Percentiles rank a stretch among this genome's conserved stretches.
These are phyloP conservation scores for Thalassiosira exigua DNA, from an alignment of 352 stramenopile genomes.

Conservation along the genomic window DNA sequence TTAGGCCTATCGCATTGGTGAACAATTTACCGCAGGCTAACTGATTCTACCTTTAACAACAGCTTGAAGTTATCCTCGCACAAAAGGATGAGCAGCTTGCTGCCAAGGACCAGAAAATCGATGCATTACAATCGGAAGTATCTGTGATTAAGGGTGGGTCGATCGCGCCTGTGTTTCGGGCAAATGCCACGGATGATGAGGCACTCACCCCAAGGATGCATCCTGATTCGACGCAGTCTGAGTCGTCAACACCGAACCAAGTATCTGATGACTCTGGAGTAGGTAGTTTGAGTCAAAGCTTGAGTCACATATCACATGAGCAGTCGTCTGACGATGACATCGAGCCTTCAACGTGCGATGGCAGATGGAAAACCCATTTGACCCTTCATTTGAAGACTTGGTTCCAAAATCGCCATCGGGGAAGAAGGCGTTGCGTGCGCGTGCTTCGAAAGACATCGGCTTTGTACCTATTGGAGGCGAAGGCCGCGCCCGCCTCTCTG, in stretches of 20 bases:
- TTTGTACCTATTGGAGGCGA: constrained; percentile 34
- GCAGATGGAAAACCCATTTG: constrained; percentile 57
- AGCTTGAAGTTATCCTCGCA: constrained; percentile 31
- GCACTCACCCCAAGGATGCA: background rate
- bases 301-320: constrained; percentile 4
- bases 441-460: constrained; percentile 31
- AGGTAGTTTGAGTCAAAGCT: constrained; percentile 20
- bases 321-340: constrained; percentile 17
- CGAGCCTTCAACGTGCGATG: background rate
- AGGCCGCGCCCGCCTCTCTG: background rate
- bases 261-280: constrained; percentile 44
- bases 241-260: constrained; percentile 25
- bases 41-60: no score
- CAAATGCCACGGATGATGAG: background rate
- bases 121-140: constrained; percentile 17
- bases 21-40: background rate
- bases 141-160: background rate
- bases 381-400: constrained; percentile 24
- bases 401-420: constrained; percentile 10
- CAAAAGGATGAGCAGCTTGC: constrained; percentile 37
- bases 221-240: background rate
- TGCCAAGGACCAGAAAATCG: constrained; percentile 32
- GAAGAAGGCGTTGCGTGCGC: background rate
- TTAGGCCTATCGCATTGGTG: background rate
- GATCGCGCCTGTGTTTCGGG: background rate